These are phyloP conservation scores for Paramecium pentaurelia DNA, from an alignment of 73 alveolate genomes.

Conservation along the genomic window DNA sequence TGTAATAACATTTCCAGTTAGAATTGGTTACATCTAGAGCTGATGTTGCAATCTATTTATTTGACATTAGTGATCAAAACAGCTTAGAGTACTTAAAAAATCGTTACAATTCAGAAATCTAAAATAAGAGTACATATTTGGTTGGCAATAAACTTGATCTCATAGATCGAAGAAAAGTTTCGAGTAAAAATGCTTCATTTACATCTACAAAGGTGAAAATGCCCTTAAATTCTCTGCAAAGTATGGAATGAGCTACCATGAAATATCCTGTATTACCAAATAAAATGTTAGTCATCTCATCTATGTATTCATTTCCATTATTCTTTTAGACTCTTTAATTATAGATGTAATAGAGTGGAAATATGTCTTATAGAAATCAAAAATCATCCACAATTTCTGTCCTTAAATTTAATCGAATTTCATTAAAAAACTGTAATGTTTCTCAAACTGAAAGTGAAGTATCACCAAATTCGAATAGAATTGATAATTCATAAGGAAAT, in stretches of 20 bases:
- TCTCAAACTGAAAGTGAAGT: not conserved
- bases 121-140: not conserved
- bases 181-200: not conserved
- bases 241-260: not conserved
- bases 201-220: not conserved
- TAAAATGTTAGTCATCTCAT: not conserved
- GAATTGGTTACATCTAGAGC: not conserved
- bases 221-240: not conserved
- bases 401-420: not conserved
- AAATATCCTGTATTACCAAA: not conserved
- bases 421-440: not conserved
- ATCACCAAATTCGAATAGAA: not conserved
- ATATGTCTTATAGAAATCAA: not conserved
- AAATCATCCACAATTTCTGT: conserved; percentile 3
- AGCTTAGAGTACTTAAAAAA: not conserved
- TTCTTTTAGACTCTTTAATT: not conserved
- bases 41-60: not conserved
- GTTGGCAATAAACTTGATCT: not conserved
- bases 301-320: not conserved
- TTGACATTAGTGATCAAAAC: not conserved
- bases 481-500: not conserved
- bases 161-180: not conserved
- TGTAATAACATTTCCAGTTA: not conserved
- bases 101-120: not conserved
- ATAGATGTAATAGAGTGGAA: not conserved